Conservation (phyloP, 495 filamentous ascomycete genomes). For the Tetracladium marchalianum region DNA sequence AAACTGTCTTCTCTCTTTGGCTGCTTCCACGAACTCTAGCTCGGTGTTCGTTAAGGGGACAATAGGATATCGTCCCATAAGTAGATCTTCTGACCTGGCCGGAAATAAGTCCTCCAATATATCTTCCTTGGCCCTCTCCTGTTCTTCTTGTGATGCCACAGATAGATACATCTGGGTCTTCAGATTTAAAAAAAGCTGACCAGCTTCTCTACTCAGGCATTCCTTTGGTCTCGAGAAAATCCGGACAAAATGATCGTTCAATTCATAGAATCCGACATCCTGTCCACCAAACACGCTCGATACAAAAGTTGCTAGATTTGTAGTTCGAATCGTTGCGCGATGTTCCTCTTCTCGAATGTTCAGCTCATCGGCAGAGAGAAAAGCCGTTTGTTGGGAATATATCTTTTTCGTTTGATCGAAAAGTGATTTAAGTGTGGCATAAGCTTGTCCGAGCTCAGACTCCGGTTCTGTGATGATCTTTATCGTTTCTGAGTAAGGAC, state of each 20-base stretch:
- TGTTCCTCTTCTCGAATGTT: constrained; percentile 59
- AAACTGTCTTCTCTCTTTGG: constrained; percentile 54
- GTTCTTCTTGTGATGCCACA: constrained; percentile 47
- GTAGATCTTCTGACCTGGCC: constrained; percentile 48
- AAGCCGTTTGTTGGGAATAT: constrained; percentile 59
- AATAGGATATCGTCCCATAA: constrained; percentile 56
- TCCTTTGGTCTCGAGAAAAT: constrained; percentile 73
- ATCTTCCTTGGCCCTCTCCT: constrained; percentile 53
- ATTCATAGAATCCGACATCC: constrained; percentile 71
- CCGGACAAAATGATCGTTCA: constrained; percentile 76
- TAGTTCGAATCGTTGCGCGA: constrained; percentile 68
- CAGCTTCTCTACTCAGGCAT: constrained; percentile 60
- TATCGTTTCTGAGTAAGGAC: constrained; percentile 61
- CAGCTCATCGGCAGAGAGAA: constrained; percentile 63
- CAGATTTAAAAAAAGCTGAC: constrained; percentile 65
- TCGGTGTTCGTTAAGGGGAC: constrained; percentile 59
- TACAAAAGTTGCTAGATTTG: constrained; percentile 80
- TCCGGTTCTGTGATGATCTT: constrained; percentile 61
- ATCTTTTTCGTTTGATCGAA: constrained; percentile 75
- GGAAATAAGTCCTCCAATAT: constrained; percentile 70
- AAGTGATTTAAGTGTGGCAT: constrained; percentile 64
- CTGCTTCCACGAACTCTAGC: constrained; percentile 58
- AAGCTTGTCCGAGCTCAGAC: constrained; percentile 72
- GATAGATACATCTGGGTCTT: constrained; percentile 83
- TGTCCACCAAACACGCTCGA: constrained; percentile 74